Conservation (phyloP, 768 basidiomycete genomes). For the Rhodotorula graminis region DNA sequence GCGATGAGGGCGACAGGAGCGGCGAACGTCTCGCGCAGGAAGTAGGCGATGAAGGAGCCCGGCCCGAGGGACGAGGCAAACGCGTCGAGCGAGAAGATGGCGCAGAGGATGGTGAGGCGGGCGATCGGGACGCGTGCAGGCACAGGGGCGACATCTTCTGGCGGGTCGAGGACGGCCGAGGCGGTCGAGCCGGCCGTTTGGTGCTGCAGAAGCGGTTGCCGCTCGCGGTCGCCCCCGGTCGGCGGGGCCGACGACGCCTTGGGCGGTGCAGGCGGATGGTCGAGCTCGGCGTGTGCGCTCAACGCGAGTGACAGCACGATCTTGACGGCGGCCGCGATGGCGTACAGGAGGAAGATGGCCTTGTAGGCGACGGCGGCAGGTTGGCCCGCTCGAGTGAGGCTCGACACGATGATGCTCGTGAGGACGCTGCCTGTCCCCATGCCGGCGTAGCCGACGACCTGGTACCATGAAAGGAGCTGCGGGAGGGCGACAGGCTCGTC, state of each 20-base stretch:
- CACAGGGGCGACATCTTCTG: background rate
- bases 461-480: constrained; percentile 20
- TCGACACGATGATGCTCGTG: constrained; percentile 8
- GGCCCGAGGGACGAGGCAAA: constrained; percentile 31
- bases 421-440: constrained; percentile 18
- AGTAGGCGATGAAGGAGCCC: constrained; percentile 31
- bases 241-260: fast-evolving
- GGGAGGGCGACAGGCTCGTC: no score
- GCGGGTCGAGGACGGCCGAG: constrained; percentile 6
- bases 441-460: constrained; percentile 28
- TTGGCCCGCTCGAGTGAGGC: background rate
- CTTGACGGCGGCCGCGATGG: constrained; percentile 13
- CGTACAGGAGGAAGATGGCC: constrained; percentile 21
- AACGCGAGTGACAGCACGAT: constrained; percentile 12
- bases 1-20: constrained; percentile 22
- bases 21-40: constrained; percentile 4
- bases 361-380: background rate
- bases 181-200: background rate
- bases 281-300: constrained; percentile 17
- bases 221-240: background rate
- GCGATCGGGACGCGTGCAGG: constrained; percentile 9
- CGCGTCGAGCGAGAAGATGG: constrained; percentile 28
- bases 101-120: constrained; percentile 27
- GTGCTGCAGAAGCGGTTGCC: constrained; percentile 19
- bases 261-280: constrained; percentile 4